Conservation (phyloP, 2,329 filamentous ascomycete species). For the Parafenestella ontariensis region DNA sequence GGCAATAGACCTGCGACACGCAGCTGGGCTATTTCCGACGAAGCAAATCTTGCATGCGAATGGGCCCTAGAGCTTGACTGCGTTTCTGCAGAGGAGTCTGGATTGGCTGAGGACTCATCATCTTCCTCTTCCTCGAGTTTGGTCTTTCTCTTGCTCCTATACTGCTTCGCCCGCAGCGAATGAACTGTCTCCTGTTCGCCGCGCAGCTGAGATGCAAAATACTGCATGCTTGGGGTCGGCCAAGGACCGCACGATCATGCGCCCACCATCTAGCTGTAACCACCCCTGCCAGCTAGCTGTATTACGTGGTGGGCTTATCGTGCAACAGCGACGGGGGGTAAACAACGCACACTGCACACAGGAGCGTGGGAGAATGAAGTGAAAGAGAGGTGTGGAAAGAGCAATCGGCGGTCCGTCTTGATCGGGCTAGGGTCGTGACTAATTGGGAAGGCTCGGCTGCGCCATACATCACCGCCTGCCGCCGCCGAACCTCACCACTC, state of each 20-base stretch:
- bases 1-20: slow-evolving; percentile 52
- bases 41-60: slow-evolving; percentile 20
- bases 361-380: neutral
- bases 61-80: slow-evolving; percentile 2
- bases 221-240: slow-evolving; percentile 25
- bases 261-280: slow-evolving; percentile 4
- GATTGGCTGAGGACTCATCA: slow-evolving; percentile 12
- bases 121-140: slow-evolving; percentile 30
- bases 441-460: slow-evolving; percentile 15
- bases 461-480: slow-evolving; percentile 18
- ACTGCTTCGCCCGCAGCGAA: slow-evolving; percentile 44
- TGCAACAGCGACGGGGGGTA: neutral
- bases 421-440: slow-evolving; percentile 8
- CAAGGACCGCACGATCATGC: slow-evolving; percentile 10
- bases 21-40: slow-evolving; percentile 37
- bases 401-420: neutral
- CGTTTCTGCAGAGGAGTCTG: slow-evolving; percentile 2
- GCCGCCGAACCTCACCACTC: slow-evolving; percentile 15
- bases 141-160: slow-evolving; percentile 31
- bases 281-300: slow-evolving; percentile 6
- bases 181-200: slow-evolving; percentile 33
- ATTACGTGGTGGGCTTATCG: slow-evolving; percentile 9
- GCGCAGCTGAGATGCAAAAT: slow-evolving; percentile 42
- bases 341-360: neutral
- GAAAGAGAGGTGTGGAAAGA: slow-evolving; percentile 2